Base-by-base conservation (phyloP, 495 filamentous ascomycete genomes). In the Platismatia glauca region DNA sequence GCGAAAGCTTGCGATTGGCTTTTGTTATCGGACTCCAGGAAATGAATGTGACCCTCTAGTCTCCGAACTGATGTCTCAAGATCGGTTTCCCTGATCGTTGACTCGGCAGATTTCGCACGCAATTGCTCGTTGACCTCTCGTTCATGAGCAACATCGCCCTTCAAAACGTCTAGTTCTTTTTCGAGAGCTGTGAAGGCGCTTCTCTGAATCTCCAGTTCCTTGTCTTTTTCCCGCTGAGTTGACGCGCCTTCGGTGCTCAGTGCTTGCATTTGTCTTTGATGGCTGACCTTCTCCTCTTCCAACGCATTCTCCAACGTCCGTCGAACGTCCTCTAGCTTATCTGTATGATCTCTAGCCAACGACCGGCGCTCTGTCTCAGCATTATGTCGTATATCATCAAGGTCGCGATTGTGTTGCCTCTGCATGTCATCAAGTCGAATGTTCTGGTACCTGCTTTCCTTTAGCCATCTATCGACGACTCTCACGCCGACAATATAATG, bases 21-120 rank as follows among this genome's bases (percentile, higher is more conserved):
- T 71, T 95, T 89, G 67, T 86, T 86, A 63, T 90, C 89, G 16
- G 88, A 90, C 73, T 97, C 90, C 24, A 97, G 82, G 70, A 92
- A 91, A 61, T 94, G 86, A 60, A 94, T 89, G 53, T 89, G 85
- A 7, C 86, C 86, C 64, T 85, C 84, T 44, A 95, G 81, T 13
- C 86, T 86, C 55, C 85, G 83, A 43, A 86, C 85, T 7, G 87
- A 83, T 3, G 84, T 85, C 63, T 96, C 91, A 24, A 97, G 72
- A 0, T 80, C 81, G 39, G 86, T 74, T 57, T 80, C 81, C n/a
- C 83, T 84, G 35, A 79, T 79, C 39, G 83, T 80, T 44, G 81
- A 78, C 27, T 88, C 85, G 31, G 83, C 76, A n/a, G 92, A 71
- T 56, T 87, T 85, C 16, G 80, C 77, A 61, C 83, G 78, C 12